Evolutionary conservation across 176 grass and related monocot species (phyloP), one percentile per base, ranked within the genome.

Genomic region (Thalia dealbata): DNA sequence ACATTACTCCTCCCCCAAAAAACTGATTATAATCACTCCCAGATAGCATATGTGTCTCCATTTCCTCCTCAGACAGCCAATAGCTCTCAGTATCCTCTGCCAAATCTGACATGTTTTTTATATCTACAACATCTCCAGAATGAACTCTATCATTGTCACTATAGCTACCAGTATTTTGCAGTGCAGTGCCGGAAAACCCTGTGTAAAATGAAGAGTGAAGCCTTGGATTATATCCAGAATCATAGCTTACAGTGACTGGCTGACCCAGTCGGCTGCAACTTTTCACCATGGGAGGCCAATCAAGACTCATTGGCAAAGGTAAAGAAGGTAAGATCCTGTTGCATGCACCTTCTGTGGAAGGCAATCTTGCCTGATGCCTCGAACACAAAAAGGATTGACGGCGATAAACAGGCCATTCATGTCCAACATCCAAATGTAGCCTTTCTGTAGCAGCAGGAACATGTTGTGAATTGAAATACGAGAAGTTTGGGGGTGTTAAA

Each of bases 1-100:
- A 97, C 93, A 97, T 97, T 52, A 97, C 69, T n/a, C 93, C 93
- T 67, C 93, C 93, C 76, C 93, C 93, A 71, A 97, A 97, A 84
- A 86, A 88, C 87, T 97, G 86, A 77, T 92, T 92, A 86, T 86
- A 84, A 72, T 91, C 89, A 78, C 86, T 90, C 81, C 82, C 89
- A 75, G 93, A 88, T 76, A 74, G 70, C 71, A 85, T 80, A 29
- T 71, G 77, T 7, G 44, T 76, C 58, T 97, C 93, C 58, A 73
- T 77, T 88, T 97, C 93, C 78, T 97, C 93, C 88, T 92, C 93
- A 46, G 93, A 97, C 65, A 81, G 82, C 84, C 90, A 92, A 72
- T 86, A 97, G 80, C 89, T 85, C 86, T 97, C 93, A 59, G 87
- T 81, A 78, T 97, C 93, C 82, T 97, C 93, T 42, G 80, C 85